phyloP scores from a whole-genome alignment of 192 early-diverging fungal genomes.

The Chytriomyces hyalinus region DNA sequence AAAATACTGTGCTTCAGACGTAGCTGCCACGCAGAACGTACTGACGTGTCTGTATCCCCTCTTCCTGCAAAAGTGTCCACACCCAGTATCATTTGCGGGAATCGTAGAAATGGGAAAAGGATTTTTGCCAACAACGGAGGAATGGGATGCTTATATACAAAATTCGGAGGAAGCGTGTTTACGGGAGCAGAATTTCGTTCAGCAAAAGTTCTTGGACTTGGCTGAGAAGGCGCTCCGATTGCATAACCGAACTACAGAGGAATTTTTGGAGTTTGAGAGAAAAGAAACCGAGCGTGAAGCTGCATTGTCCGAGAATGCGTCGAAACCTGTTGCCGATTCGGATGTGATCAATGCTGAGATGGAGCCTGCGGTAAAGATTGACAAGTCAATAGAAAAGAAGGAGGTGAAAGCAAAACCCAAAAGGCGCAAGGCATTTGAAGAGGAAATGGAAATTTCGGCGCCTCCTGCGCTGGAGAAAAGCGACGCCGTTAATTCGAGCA shows the following conservation, averaged over 20 bases:
- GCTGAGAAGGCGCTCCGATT: slow-evolving; percentile 51
- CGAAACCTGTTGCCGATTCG: not conserved
- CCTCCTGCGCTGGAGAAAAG: too few species aligned
- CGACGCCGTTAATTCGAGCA: too few species aligned
- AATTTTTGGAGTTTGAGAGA: slow-evolving; percentile 74
- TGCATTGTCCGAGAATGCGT: too few species aligned
- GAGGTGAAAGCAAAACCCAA: slow-evolving; percentile 31
- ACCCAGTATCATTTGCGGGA: slow-evolving; percentile 92
- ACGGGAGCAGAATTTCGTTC: slow-evolving; percentile 60
- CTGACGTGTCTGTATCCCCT: slow-evolving; percentile 71
- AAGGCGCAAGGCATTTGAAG: too few species aligned
- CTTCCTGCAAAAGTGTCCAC: slow-evolving; percentile 84
- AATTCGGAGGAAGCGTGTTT: slow-evolving; percentile 60
- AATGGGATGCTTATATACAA: slow-evolving; percentile 77
- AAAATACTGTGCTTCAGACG: slow-evolving; percentile 90
- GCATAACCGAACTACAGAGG: slow-evolving; percentile 24
- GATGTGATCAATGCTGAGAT: slow-evolving; percentile 67
- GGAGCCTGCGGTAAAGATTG: too few species aligned
- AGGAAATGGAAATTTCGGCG: too few species aligned
- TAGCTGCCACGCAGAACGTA: slow-evolving; percentile 74
- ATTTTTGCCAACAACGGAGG: slow-evolving; percentile 79
- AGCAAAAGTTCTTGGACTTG: slow-evolving; percentile 52
- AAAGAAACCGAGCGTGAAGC: too few species aligned
- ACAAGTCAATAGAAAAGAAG: slow-evolving; percentile 25
- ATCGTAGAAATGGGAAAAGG: slow-evolving; percentile 85